Percentiles rank a stretch among this genome's conserved stretches.
Evolutionary conservation across 805 yeast species (phyloP).

Genomic region (Metschnikowia continentalis): DNA sequence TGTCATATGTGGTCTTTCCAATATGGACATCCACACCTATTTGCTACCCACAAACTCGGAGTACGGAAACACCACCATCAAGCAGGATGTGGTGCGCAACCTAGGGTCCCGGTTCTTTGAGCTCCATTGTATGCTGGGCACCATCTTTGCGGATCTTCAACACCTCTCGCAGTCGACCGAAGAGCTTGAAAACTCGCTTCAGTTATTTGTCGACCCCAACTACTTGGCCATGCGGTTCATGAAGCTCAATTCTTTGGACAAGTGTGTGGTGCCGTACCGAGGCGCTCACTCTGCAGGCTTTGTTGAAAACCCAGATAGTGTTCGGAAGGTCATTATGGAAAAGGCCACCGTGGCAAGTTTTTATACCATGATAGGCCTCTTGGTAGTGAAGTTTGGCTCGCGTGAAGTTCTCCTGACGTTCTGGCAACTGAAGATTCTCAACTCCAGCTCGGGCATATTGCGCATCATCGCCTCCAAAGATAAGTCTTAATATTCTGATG

Average conservation of each 20-base stretch:
- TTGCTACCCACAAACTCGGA: slow-evolving; percentile 9
- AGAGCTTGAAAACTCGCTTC: slow-evolving; percentile 26
- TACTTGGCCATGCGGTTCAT: slow-evolving; percentile 25
- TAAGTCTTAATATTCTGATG: background rate
- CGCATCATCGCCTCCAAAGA: slow-evolving; percentile 14
- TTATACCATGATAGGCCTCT: slow-evolving; percentile 35
- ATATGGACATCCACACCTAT: slow-evolving; percentile 13
- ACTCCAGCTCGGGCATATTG: slow-evolving; percentile 26
- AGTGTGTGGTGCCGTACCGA: slow-evolving; percentile 27
- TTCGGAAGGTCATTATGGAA: slow-evolving; percentile 17
- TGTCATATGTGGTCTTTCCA: slow-evolving; percentile 29
- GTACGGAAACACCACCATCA: slow-evolving; percentile 6
- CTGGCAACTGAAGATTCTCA: slow-evolving; percentile 14
- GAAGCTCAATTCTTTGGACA: slow-evolving; percentile 26
- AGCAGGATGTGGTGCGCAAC: slow-evolving; percentile 20
- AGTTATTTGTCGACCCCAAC: slow-evolving; percentile 18
- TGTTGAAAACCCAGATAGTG: slow-evolving; percentile 10
- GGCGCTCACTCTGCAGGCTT: slow-evolving; percentile 26
- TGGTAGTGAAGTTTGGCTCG: slow-evolving; percentile 27
- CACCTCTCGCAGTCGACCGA: slow-evolving; percentile 27
- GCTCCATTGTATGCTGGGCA: slow-evolving; percentile 21
- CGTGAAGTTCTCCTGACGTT: slow-evolving; percentile 19
- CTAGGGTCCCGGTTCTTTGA: slow-evolving; percentile 25
- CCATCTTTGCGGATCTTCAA: slow-evolving; percentile 27
- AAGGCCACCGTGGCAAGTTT: slow-evolving; percentile 33